A percentile compares a stretch with the other conserved stretches of the same genome.
These are phyloP conservation scores for Xylaria castorea DNA, from an alignment of 495 filamentous ascomycete genomes.

Conservation along the genomic window DNA sequence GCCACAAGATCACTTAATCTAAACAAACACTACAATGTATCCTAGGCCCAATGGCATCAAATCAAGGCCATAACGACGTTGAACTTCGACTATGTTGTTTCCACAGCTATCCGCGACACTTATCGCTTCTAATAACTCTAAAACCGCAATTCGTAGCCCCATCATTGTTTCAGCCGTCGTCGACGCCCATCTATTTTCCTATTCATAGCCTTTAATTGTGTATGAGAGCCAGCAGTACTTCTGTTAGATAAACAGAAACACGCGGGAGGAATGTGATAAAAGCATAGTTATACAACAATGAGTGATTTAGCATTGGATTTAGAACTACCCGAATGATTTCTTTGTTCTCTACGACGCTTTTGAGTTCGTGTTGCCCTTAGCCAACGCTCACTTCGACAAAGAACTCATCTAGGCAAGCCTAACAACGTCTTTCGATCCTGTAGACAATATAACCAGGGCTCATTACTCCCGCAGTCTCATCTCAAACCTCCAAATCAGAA, in stretches of 20 bases:
- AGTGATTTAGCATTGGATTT: not conserved
- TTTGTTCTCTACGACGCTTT: not conserved
- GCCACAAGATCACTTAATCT: not conserved
- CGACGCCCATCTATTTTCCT: not conserved
- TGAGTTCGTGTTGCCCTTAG: not conserved
- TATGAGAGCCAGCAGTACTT: not conserved
- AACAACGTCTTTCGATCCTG: not conserved
- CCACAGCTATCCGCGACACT: not conserved
- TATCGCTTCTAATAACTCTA: not conserved
- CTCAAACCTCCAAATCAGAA: not conserved
- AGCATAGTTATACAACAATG: not conserved
- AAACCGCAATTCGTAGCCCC: not conserved
- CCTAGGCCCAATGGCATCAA: not conserved
- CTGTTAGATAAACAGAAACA: slow-evolving; percentile 1
- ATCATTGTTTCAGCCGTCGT: not conserved
- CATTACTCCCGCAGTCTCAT: not conserved
- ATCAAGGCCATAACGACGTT: too few relatives aligned
- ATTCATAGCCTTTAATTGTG: not conserved
- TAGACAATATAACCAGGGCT: slow-evolving; percentile 4
- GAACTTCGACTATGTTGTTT: not conserved
- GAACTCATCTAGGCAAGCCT: not conserved
- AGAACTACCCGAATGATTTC: not conserved
- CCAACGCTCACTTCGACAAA: not conserved
- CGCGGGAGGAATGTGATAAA: not conserved
- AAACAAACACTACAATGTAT: too few relatives aligned